phyloP scores from a whole-genome alignment of 2,329 filamentous ascomycete species.

The Calonectria ilicicola region DNA sequence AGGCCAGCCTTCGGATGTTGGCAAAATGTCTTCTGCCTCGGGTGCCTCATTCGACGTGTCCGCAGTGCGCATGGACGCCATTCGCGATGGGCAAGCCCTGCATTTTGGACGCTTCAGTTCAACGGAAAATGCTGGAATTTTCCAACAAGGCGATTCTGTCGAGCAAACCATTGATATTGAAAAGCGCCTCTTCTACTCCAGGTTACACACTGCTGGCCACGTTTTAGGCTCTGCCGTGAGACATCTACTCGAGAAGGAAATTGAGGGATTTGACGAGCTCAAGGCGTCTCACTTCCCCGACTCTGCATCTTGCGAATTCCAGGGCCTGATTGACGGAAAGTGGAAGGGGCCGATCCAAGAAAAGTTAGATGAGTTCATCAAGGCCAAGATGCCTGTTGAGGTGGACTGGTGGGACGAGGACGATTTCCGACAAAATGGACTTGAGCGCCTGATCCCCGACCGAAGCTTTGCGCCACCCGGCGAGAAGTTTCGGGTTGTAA shows the following conservation, averaged over 20 bases:
- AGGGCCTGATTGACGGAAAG: conserved; percentile 73
- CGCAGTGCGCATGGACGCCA: conserved; percentile 67
- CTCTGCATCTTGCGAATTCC: conserved; percentile 75
- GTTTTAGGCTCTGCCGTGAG: conserved; percentile 77
- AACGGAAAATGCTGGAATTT: conserved; percentile 34
- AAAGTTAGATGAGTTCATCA: conserved; percentile 69
- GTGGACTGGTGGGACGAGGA: conserved; percentile 75
- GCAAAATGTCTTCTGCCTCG: conserved; percentile 59
- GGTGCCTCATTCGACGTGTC: conserved; percentile 61
- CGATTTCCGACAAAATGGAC: conserved; percentile 66
- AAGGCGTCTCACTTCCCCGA: conserved; percentile 81
- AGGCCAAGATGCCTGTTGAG: conserved; percentile 66
- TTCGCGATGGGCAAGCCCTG: conserved; percentile 66
- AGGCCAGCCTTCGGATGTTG: conserved; percentile 78
- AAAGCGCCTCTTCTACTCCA: conserved; percentile 73
- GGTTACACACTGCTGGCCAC: conserved; percentile 80
- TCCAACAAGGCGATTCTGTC: conserved; percentile 58
- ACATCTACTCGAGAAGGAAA: conserved; percentile 62
- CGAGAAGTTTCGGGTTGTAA: conserved; percentile 74
- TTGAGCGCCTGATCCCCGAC: conserved; percentile 69
- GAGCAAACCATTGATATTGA: conserved; percentile 70
- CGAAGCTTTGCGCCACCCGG: conserved; percentile 43
- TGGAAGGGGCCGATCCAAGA: conserved; percentile 73
- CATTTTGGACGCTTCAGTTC: conserved; percentile 72
- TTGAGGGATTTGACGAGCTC: conserved; percentile 70